Conservation (phyloP, 139 green algal species). For the Asterochloris sp. region DNA sequence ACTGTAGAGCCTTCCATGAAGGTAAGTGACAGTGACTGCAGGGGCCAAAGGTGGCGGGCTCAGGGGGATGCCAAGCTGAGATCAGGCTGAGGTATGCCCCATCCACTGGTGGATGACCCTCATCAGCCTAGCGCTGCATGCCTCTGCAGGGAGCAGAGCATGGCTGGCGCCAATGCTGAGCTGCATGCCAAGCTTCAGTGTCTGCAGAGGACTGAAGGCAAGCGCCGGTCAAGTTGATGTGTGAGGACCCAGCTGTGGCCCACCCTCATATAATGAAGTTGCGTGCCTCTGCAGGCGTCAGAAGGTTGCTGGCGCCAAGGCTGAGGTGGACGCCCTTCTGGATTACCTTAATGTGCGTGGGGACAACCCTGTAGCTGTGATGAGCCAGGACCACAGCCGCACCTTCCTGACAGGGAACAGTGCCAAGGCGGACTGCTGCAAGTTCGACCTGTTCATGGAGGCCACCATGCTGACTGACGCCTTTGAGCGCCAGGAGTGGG, state of each 20-base stretch:
- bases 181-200: too few species aligned
- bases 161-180: too few species aligned
- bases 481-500: too few species aligned
- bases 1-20: too few species aligned
- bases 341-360: constrained; percentile 36
- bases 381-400: constrained; percentile 56
- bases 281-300: constrained; percentile 8
- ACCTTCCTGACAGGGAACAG: constrained; percentile 51
- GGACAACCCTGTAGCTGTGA: constrained; percentile 37
- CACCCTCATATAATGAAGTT: constrained; percentile 32
- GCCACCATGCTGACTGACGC: constrained; percentile 47
- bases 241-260: background rate
- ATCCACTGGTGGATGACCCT: too few species aligned
- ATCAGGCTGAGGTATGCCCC: too few species aligned
- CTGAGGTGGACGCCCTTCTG: constrained; percentile 29
- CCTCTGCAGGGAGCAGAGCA: too few species aligned
- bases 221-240: background rate
- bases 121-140: too few species aligned
- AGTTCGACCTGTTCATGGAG: constrained; percentile 75
- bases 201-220: background rate
- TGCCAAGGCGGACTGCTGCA: constrained; percentile 35
- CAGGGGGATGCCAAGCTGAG: too few species aligned
- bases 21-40: too few species aligned
- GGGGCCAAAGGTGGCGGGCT: too few species aligned
- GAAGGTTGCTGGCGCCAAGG: constrained; percentile 3